Evolutionary conservation across 257 asterid species (phyloP).

Genomic region (Solanum chilense): DNA sequence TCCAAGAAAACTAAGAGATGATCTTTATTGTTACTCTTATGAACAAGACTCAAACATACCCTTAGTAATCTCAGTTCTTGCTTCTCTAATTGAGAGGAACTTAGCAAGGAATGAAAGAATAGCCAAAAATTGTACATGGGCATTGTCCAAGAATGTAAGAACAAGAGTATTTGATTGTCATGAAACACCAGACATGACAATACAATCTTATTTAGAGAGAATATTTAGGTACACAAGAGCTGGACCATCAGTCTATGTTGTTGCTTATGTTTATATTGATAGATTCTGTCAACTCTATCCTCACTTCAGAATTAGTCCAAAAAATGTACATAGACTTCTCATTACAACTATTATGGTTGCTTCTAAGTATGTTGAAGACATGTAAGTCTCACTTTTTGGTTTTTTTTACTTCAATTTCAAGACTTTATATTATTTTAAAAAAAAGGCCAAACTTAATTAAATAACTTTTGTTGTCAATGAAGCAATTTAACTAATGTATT

Average conservation of each 20-base stretch:
- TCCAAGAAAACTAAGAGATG: slow-evolving; percentile 70
- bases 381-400: slow-evolving; percentile 34
- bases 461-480: background rate
- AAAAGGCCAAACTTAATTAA: background rate
- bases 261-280: slow-evolving; percentile 80
- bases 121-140: slow-evolving; percentile 26
- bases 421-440: background rate
- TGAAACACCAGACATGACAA: slow-evolving; percentile 73
- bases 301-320: slow-evolving; percentile 53
- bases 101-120: slow-evolving; percentile 63
- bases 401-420: background rate
- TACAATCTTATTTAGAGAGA: slow-evolving; percentile 77
- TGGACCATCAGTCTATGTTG: slow-evolving; percentile 83
- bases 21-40: slow-evolving; percentile 59
- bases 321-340: slow-evolving; percentile 75
- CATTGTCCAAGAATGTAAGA: slow-evolving; percentile 7
- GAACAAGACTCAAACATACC: slow-evolving; percentile 46
- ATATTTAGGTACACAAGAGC: slow-evolving; percentile 77
- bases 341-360: slow-evolving; percentile 87
- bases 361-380: slow-evolving; percentile 88
- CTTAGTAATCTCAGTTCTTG: slow-evolving; percentile 76
- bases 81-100: slow-evolving; percentile 79
- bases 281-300: slow-evolving; percentile 61
- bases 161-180: slow-evolving; percentile 54
- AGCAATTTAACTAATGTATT: background rate